Evolutionary conservation across 2,329 filamentous ascomycete genomes (phyloP), one percentile per base, ranked within the genome.

Genomic region (Xenoacremonium recifei): DNA sequence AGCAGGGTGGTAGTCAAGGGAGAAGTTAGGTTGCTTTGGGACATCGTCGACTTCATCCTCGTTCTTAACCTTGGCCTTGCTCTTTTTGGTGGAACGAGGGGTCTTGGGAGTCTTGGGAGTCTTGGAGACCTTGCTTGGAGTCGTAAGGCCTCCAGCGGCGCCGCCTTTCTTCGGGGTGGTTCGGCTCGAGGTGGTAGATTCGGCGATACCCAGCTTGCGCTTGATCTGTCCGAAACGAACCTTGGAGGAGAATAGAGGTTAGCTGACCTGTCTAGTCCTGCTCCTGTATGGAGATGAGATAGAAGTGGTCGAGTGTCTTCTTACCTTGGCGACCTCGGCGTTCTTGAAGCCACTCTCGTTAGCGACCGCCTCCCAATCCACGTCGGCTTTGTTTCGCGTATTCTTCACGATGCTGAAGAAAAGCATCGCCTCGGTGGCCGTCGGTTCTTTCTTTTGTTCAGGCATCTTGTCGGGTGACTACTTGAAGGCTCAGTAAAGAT

Each of bases 171-270:
- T 64, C 40, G 48, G 37, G 2, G 53, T 47, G 21, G 50, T 42
- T 15, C 16, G 29, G 13, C 21, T 23, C 4, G 40, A 41, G 2
- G 49, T 46, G 5, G 39, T 34, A 5, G 64, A 61, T 44, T 55
- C 57, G 27, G 53, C 54, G 30, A 73, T 62, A 3, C 67, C 67
- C 1, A 72, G 60, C 58, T 75, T 74, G 34, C 64, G 61, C 57
- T 71, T 76, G 45, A 78, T 68, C 45, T 78, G 73, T 4, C 70
- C 66, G 42, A 71, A 79, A 34, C 75, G 71, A 29, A 69, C 66
- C 64, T 72, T 42, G 29, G 23, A 17, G 29, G 5, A 19, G 2
- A 17, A 35, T 54, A 13, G 11, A 23, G 34, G 19, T n/a, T n/a
- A n/a, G n/a, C n/a, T n/a, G n/a, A n/a, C n/a, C n/a, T n/a, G n/a